A percentile compares a stretch with the other conserved stretches of the same genome.
Conservation (phyloP, 169 alveolate genomes). For the Eimeria necatrix region DNA sequence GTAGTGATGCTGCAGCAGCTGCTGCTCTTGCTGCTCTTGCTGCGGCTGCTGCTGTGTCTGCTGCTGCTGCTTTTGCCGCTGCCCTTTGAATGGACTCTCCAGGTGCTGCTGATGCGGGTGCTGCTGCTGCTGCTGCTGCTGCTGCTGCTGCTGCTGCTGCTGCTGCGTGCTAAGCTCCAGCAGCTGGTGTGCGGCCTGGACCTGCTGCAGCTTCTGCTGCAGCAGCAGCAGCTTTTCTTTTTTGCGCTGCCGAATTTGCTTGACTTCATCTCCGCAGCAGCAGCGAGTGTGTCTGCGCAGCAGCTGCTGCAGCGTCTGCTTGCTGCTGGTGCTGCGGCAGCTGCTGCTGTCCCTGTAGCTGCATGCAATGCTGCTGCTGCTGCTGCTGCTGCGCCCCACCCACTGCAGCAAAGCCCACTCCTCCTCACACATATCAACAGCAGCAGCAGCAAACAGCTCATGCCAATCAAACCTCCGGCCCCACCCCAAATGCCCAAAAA, state of each 20-base stretch:
- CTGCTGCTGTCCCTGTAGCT: too few relatives aligned
- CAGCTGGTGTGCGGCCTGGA: background rate
- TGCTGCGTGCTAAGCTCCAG: background rate
- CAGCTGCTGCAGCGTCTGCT: conserved; percentile 46
- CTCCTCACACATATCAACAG: conserved; percentile 22
- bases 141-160: background rate
- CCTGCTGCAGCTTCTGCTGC: conserved; percentile 26
- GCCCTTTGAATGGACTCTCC: too few relatives aligned
- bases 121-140: conserved; percentile 26
- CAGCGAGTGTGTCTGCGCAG: background rate
- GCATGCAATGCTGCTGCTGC: too few relatives aligned
- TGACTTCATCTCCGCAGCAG: background rate
- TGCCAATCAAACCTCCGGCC: conserved; percentile 48
- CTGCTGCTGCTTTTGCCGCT: background rate
- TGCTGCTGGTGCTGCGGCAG: too few relatives aligned
- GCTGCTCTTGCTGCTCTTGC: too few relatives aligned
- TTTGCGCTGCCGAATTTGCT: background rate
- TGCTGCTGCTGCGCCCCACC: conserved; percentile 42
- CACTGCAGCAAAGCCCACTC: conserved; percentile 48
- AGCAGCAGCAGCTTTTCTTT: background rate
- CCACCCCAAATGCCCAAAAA: conserved; percentile 25
- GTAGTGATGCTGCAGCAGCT: background rate
- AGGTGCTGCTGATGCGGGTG: conserved; percentile 1
- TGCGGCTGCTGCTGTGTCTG: too few relatives aligned
- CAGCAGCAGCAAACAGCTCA: conserved; percentile 20